These are phyloP conservation scores for Simmondsia chinensis DNA, from an alignment of 148 eudicot genomes.

Conservation along the genomic window DNA sequence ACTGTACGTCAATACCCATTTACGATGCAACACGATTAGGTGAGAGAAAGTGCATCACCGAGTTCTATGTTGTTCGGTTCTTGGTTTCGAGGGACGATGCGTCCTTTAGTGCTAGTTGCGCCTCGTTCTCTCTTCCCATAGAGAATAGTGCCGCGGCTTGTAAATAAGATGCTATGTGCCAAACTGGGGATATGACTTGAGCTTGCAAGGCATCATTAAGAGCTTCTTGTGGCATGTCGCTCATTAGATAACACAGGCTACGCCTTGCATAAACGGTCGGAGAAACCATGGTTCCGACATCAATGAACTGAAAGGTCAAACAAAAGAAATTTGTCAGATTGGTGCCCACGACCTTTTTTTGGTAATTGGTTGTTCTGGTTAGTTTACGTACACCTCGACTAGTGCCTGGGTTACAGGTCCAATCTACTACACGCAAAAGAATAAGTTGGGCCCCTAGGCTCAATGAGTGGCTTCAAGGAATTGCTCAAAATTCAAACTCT, in stretches of 20 bases:
- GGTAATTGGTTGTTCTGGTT: too few species aligned
- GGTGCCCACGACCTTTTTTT: too few species aligned
- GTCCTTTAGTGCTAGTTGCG: constrained; percentile 82
- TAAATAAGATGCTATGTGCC: constrained; percentile 81
- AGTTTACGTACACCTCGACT: too few species aligned
- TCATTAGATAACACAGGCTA: constrained; percentile 75
- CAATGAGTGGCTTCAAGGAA: too few species aligned
- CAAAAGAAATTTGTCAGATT: constrained; percentile 6
- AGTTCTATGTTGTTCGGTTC: constrained; percentile 14
- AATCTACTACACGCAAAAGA: too few species aligned
- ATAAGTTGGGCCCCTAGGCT: too few species aligned
- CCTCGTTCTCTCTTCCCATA: constrained; percentile 72
- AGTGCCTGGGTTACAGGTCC: too few species aligned
- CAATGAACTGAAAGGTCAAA: constrained; percentile 58
- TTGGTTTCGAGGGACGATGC: constrained; percentile 72
- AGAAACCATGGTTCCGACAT: constrained; percentile 79
- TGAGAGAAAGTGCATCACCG: neutral
- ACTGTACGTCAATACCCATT: too few species aligned
- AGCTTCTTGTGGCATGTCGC: constrained; percentile 76
- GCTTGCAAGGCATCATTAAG: constrained; percentile 75
- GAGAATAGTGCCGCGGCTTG: constrained; percentile 79
- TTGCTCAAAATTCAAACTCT: too few species aligned
- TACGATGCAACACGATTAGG: too few species aligned
- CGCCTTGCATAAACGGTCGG: constrained; percentile 95
- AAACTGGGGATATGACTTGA: constrained; percentile 71